Evolutionary conservation across 371 early-diverging fungal species (phyloP).

Genomic region (Lichtheimia hyalospora): DNA sequence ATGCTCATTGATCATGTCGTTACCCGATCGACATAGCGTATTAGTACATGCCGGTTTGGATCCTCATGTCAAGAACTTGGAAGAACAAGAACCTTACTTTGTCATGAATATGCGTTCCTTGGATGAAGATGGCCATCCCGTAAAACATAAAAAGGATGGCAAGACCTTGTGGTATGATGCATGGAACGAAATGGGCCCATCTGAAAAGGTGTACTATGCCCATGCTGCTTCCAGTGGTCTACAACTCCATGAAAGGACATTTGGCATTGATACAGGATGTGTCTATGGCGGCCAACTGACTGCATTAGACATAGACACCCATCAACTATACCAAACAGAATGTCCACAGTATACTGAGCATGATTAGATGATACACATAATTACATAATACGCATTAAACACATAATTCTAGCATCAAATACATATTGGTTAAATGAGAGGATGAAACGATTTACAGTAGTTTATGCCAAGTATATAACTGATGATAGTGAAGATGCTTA

Average conservation of each 20-base stretch:
- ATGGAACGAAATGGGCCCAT: constrained; percentile 38
- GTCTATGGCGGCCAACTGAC: constrained; percentile 64
- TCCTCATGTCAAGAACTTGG: constrained; percentile 28
- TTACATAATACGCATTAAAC: background rate
- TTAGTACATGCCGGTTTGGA: constrained; percentile 73
- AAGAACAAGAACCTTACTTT: constrained; percentile 49
- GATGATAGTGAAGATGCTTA: background rate
- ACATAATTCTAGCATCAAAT: background rate
- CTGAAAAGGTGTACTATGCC: constrained; percentile 57
- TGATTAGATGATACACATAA: background rate
- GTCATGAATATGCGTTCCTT: constrained; percentile 67
- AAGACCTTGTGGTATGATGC: constrained; percentile 34
- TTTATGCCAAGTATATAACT: too few relatives aligned
- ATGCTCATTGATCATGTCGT: constrained; percentile 62
- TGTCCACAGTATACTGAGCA: constrained; percentile 14
- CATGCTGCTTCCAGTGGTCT: constrained; percentile 69
- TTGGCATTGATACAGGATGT: constrained; percentile 71
- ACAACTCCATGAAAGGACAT: constrained; percentile 47
- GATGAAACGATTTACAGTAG: background rate
- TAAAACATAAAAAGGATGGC: constrained; percentile 16
- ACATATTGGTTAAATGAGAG: background rate
- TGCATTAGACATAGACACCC: constrained; percentile 42
- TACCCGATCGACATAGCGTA: constrained; percentile 54
- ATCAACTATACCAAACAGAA: constrained; percentile 22
- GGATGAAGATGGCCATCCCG: constrained; percentile 41